These are phyloP conservation scores for Pouteria campechiana DNA, from an alignment of 179 eudicot species.

Conservation along the genomic window DNA sequence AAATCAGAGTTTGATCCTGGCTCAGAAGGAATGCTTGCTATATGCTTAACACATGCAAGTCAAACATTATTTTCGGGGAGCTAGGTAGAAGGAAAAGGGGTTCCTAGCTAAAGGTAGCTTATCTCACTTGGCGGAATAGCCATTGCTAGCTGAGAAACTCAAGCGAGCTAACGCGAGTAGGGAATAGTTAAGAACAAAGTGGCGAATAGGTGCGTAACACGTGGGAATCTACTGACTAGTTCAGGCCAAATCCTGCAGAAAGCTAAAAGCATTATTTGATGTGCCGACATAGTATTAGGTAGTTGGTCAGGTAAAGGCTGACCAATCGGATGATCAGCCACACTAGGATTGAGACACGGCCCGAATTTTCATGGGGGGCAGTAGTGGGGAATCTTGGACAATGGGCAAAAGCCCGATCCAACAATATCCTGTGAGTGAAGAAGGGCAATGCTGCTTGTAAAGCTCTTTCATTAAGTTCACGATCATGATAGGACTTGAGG, in stretches of 20 bases:
- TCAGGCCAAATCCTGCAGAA: conserved; percentile 1
- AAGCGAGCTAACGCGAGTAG: too few relatives aligned
- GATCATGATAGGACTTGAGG: too few relatives aligned
- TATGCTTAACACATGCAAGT: conserved; percentile 1
- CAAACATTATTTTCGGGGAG: conserved; percentile 1
- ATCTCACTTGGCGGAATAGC: background rate
- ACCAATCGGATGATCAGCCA: conserved; percentile 5
- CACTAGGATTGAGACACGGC: conserved; percentile 10
- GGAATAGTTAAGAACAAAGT: conserved; percentile 3
- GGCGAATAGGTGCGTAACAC: conserved; percentile 2
- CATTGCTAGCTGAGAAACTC: too few relatives aligned
- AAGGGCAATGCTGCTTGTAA: too few relatives aligned
- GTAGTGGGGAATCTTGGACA: conserved; percentile 10
- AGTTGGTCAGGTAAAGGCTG: conserved; percentile 6
- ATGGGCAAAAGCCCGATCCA: too few relatives aligned
- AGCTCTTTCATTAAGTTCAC: too few relatives aligned
- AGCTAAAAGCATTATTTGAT: conserved; percentile 3
- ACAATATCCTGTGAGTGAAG: too few relatives aligned
- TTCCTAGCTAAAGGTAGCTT: conserved; percentile 5
- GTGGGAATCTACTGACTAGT: background rate
- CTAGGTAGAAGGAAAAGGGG: background rate
- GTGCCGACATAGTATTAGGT: conserved; percentile 1
- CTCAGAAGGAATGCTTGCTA: conserved; percentile 8
- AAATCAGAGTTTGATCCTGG: conserved; percentile 12
- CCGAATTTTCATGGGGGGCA: conserved; percentile 4